Conservation (phyloP, 345 rosid genomes). For the Turritis glabra region DNA sequence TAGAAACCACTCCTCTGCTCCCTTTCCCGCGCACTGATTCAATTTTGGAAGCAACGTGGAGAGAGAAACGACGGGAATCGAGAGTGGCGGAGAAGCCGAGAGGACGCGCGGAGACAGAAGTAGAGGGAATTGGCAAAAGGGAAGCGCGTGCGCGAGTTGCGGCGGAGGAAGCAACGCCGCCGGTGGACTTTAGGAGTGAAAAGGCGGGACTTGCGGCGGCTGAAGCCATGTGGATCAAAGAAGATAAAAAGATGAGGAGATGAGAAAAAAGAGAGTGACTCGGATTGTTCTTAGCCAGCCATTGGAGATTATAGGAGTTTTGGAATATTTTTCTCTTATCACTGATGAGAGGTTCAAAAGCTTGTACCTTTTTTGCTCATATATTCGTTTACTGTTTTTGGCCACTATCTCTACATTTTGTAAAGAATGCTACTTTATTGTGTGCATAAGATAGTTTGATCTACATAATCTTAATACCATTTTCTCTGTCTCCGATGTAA, state of each 20-base stretch:
- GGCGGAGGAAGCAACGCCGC: slow-evolving; percentile 28
- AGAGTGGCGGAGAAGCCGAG: slow-evolving; percentile 64
- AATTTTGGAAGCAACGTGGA: slow-evolving; percentile 55
- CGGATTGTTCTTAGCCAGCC: background rate
- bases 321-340: slow-evolving; percentile 51
- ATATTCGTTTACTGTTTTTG: background rate
- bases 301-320: slow-evolving; percentile 9
- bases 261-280: slow-evolving; percentile 35
- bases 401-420: background rate
- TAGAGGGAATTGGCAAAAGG: slow-evolving; percentile 46
- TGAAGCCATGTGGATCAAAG: slow-evolving; percentile 52
- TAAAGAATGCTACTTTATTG: background rate
- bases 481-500: background rate
- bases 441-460: background rate
- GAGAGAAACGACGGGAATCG: slow-evolving; percentile 50
- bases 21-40: slow-evolving; percentile 39
- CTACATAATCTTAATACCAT: slow-evolving; percentile 1
- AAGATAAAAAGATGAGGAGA: background rate
- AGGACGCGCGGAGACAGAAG: slow-evolving; percentile 37
- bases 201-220: slow-evolving; percentile 65
- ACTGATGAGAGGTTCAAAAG: slow-evolving; percentile 41
- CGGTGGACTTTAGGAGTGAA: slow-evolving; percentile 58
- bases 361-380: too few species aligned
- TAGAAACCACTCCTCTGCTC: slow-evolving; percentile 57
- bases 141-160: slow-evolving; percentile 44